These are phyloP conservation scores for Geranomyces variabilis DNA, from an alignment of 192 early-diverging fungal genomes.

Conservation along the genomic window DNA sequence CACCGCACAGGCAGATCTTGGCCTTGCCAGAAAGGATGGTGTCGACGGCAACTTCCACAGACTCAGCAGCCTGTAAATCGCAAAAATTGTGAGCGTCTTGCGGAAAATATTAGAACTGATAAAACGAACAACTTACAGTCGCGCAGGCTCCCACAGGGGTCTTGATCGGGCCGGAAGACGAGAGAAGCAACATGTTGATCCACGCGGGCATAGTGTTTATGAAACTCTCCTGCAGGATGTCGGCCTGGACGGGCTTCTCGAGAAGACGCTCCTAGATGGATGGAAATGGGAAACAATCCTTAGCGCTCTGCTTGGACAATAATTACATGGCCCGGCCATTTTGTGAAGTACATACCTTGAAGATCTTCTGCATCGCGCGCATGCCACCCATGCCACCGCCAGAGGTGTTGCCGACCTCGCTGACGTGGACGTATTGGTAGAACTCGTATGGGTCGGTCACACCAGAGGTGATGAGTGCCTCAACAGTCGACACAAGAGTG, in stretches of 20 bases:
- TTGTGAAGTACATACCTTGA: constrained; percentile 41
- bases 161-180: constrained; percentile 91
- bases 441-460: constrained; percentile 97
- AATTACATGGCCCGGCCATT: too few species aligned
- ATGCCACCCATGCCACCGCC: constrained; percentile 92
- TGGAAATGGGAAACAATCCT: background rate
- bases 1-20: constrained; percentile 91
- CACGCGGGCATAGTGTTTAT: constrained; percentile 95
- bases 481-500: constrained; percentile 87
- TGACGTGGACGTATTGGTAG: constrained; percentile 94
- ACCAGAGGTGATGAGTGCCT: constrained; percentile 87
- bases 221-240: constrained; percentile 95
- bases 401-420: constrained; percentile 87
- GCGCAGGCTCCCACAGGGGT: constrained; percentile 93
- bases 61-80: constrained; percentile 82
- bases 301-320: constrained; percentile 13
- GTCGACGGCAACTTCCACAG: constrained; percentile 89
- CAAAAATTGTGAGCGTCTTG: too few species aligned
- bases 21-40: constrained; percentile 89
- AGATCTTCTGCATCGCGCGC: constrained; percentile 75
- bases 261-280: constrained; percentile 61
- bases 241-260: constrained; percentile 85
- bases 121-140: too few species aligned
- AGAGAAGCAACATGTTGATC: constrained; percentile 95
- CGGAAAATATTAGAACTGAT: too few species aligned